Evolutionary conservation across 352 stramenopile genomes (phyloP), one percentile per base, ranked within the genome.

Genomic region (Phytophthora pinifolia): DNA sequence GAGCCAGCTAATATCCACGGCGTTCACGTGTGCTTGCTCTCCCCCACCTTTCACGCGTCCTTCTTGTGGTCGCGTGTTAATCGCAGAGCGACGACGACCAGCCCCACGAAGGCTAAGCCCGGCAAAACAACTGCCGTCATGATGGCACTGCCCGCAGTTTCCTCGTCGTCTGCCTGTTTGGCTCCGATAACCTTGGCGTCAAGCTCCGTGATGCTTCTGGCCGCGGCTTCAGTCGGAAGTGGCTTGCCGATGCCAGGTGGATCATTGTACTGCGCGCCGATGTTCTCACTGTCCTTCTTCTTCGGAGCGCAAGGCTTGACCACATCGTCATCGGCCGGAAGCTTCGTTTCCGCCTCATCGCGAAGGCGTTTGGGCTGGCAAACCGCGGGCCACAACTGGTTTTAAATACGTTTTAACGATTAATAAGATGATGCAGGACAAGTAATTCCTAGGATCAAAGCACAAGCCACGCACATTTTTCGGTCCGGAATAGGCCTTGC

Each of bases 51-150:
- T 69, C 67, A 91, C 27, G 78, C 80, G 41, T 86, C 60, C 52
- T 91, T 91, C 70, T 88, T 91, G 66, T 91, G 80, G 46, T 88
- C 68, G 13, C 76, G 74, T 9, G 78, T 79, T 54, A 88, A 73
- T 38, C 74, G 69, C 22, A 80, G 62, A 17, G 75, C 80, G n/a
- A 84, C 29, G 3, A 84, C 45, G 22, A 69, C 67, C 9, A 91
- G 51, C 31, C 71, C 65, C 3, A 80, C 65, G 30, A 91, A 76
- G 55, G 76, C 78, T 8, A 73, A 43, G 1, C 77, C 63, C 4
- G 80, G 76, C 38, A 88, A 68, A 42, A 88, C 27, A 30, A 88
- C 48, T 17, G 74, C 65, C 31, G 68, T 60, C 33, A 72, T 57
- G 15, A 34, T 61, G 8, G 48, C 47, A 20, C 30, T 30, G 12